phyloP scores from a whole-genome alignment of 2,329 filamentous ascomycete genomes.

The Verticillium nonalfalfae region DNA sequence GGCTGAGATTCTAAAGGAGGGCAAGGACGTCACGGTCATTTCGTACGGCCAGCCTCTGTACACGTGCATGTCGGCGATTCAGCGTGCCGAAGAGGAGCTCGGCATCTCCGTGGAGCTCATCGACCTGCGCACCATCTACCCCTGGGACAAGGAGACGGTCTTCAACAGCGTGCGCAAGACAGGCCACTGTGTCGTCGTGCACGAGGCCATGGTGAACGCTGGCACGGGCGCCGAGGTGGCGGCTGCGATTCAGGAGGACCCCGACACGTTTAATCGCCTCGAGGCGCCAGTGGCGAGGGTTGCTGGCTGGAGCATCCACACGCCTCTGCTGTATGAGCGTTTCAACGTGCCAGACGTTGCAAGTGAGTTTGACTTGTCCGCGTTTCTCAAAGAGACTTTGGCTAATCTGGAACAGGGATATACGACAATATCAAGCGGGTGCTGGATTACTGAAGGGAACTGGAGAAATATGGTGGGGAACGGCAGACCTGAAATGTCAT shows the following conservation, averaged over 20 bases:
- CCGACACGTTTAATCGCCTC: slow-evolving; percentile 68
- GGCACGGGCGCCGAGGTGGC: slow-evolving; percentile 87
- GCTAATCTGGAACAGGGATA: slow-evolving; percentile 45
- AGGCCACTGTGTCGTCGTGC: slow-evolving; percentile 78
- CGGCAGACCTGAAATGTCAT: background rate
- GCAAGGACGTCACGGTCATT: slow-evolving; percentile 74
- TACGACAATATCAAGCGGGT: slow-evolving; percentile 65
- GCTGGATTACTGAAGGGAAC: slow-evolving; percentile 49
- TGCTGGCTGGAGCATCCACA: slow-evolving; percentile 85
- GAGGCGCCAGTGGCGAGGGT: slow-evolving; percentile 83
- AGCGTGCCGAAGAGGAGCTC: slow-evolving; percentile 67
- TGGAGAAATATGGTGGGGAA: background rate
- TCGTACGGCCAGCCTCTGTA: slow-evolving; percentile 90
- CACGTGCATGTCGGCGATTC: slow-evolving; percentile 70
- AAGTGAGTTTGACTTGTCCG: slow-evolving; percentile 51
- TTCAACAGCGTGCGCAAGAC: slow-evolving; percentile 82
- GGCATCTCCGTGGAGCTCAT: slow-evolving; percentile 78
- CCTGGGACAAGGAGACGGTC: slow-evolving; percentile 81
- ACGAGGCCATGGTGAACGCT: slow-evolving; percentile 87
- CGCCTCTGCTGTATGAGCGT: slow-evolving; percentile 71
- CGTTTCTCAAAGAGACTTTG: background rate
- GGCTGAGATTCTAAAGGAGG: slow-evolving; percentile 76
- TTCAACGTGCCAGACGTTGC: slow-evolving; percentile 81
- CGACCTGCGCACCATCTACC: slow-evolving; percentile 81
- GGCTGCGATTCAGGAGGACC: slow-evolving; percentile 76